phyloP scores from a whole-genome alignment of 2,329 filamentous ascomycete genomes.

The Apiospora arundinis region DNA sequence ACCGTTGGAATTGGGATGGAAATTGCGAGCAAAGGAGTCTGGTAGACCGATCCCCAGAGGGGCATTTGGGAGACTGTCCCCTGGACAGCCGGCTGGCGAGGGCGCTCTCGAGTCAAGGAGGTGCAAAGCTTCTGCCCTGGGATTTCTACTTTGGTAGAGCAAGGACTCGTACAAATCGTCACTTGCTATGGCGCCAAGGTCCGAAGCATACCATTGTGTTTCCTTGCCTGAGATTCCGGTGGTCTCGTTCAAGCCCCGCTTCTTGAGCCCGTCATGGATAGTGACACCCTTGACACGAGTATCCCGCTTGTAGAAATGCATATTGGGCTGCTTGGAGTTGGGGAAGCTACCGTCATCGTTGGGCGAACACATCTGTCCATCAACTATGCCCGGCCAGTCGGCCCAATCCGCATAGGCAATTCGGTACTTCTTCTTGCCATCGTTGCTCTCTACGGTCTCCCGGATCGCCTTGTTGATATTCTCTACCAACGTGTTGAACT shows the following conservation, averaged over 20 bases:
- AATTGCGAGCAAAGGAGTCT: conserved; percentile 38
- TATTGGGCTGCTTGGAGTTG: conserved; percentile 37
- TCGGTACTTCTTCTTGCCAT: conserved; percentile 30
- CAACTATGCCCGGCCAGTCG: conserved; percentile 32
- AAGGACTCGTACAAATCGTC: conserved; percentile 33
- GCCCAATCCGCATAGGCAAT: conserved; percentile 41
- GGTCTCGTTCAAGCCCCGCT: background rate
- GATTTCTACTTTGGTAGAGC: conserved; percentile 34
- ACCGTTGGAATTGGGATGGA: conserved; percentile 42
- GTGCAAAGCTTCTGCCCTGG: conserved; percentile 32
- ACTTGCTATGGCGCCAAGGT: conserved; percentile 21
- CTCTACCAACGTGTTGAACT: conserved; percentile 37
- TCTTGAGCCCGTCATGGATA: background rate
- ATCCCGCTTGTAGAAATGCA: conserved; percentile 43
- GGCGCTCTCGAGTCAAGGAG: conserved; percentile 35
- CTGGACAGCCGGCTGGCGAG: conserved; percentile 36
- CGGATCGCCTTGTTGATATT: conserved; percentile 37
- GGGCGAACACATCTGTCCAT: conserved; percentile 41
- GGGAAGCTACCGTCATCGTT: conserved; percentile 34
- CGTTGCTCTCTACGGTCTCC: conserved; percentile 35
- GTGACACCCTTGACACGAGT: conserved; percentile 25
- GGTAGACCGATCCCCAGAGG: conserved; percentile 33
- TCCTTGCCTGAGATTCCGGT: background rate
- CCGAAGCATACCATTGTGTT: conserved; percentile 20
- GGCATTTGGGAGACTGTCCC: conserved; percentile 32